phyloP scores from a whole-genome alignment of 1,284 basidiomycete species.

The Phaffia rhodozyma region DNA sequence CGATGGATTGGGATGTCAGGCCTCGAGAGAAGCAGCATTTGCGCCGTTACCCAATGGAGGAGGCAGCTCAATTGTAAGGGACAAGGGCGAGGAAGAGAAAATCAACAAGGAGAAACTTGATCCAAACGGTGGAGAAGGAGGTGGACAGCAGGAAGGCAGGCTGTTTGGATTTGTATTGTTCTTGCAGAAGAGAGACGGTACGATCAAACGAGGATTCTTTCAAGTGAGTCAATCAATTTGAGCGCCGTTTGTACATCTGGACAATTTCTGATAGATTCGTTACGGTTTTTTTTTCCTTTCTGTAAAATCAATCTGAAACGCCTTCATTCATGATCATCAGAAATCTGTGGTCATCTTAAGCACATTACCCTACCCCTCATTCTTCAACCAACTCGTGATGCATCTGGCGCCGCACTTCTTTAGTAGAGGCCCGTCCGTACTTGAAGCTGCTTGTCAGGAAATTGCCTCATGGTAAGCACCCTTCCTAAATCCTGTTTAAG shows the following conservation, averaged over 20 bases:
- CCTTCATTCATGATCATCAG: slow-evolving; percentile 34
- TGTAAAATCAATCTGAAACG: too few relatives aligned
- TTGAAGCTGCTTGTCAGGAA: slow-evolving; percentile 75
- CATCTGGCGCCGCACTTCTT: slow-evolving; percentile 68
- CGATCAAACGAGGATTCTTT: slow-evolving; percentile 68
- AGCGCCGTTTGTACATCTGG: slow-evolving; percentile 11
- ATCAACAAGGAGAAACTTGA: slow-evolving; percentile 22
- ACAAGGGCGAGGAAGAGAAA: slow-evolving; percentile 28
- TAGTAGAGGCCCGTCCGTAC: slow-evolving; percentile 58
- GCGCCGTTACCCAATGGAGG: not conserved
- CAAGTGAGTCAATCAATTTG: slow-evolving; percentile 46
- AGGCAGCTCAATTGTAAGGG: slow-evolving; percentile 17
- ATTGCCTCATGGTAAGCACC: slow-evolving; percentile 65
- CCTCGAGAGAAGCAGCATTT: slow-evolving; percentile 25
- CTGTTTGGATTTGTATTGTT: slow-evolving; percentile 77
- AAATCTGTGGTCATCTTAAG: slow-evolving; percentile 77
- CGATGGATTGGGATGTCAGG: not conserved
- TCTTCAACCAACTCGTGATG: slow-evolving; percentile 59
- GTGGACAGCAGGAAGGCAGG: slow-evolving; percentile 35
- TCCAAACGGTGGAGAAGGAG: slow-evolving; percentile 39
- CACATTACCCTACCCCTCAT: slow-evolving; percentile 66
- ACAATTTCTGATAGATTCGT: not conserved
- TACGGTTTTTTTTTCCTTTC: not conserved
- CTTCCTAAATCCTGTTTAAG: not conserved
- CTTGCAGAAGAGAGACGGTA: slow-evolving; percentile 54